Conservation (phyloP, 2,329 filamentous ascomycete species). For the Akanthomyces uredinophilus region DNA sequence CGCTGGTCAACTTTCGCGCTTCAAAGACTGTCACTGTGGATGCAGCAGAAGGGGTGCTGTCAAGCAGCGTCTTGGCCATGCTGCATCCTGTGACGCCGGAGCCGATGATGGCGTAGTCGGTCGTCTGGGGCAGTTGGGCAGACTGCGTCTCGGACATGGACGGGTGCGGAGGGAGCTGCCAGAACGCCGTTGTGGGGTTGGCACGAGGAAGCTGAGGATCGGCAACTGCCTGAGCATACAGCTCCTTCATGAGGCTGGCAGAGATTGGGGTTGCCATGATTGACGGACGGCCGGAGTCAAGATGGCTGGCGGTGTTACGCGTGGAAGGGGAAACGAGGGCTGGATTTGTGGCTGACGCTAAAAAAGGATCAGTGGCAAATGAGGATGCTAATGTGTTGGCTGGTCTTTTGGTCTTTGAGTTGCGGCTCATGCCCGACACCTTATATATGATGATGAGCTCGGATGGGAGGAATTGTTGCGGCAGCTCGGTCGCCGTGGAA, state of each 20-base stretch:
- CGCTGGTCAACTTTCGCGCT: conserved; percentile 24
- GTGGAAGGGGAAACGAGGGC: background rate
- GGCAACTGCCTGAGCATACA: background rate
- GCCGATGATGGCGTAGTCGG: conserved; percentile 26
- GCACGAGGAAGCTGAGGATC: conserved; percentile 23
- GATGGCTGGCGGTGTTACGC: background rate
- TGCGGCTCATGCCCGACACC: background rate
- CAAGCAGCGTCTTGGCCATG: conserved; percentile 22
- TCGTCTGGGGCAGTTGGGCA: conserved; percentile 14
- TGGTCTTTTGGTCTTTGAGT: background rate
- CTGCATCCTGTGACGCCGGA: conserved; percentile 28
- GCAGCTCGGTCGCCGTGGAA: background rate
- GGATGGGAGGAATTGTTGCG: background rate
- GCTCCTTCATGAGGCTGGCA: background rate
- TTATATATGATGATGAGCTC: background rate
- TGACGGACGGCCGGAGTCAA: background rate
- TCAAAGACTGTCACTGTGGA: conserved; percentile 23
- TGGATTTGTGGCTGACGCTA: background rate
- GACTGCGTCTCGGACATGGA: conserved; percentile 22
- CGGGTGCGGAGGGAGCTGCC: conserved; percentile 24
- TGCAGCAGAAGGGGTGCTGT: background rate
- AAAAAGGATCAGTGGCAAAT: background rate
- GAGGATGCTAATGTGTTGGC: background rate
- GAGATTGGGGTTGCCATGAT: background rate
- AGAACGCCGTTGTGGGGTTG: conserved; percentile 23